Evolutionary conservation across 1,139 yeast genomes (phyloP).

Genomic region (Yamadazyma buinensis): DNA sequence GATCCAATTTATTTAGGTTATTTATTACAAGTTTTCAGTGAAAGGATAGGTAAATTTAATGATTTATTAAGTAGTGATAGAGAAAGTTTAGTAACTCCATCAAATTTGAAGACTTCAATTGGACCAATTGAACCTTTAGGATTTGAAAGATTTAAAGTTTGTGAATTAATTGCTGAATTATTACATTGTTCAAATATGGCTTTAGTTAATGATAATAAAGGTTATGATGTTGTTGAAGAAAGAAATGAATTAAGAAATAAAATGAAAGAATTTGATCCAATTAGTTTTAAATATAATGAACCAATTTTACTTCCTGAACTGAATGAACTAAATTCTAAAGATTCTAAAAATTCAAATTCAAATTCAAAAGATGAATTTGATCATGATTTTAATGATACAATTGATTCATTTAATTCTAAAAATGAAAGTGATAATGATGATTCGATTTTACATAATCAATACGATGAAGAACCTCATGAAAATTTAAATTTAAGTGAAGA

Average conservation of each 20-base stretch:
- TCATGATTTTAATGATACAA: conserved; percentile 34
- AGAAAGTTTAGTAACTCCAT: conserved; percentile 19
- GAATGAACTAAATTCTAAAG: conserved; percentile 4
- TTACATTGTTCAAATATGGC: conserved; percentile 98
- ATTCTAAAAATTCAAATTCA: background rate
- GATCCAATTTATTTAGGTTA: conserved; percentile 95
- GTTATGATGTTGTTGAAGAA: conserved; percentile 71
- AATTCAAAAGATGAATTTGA: conserved; percentile 12
- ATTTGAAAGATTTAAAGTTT: conserved; percentile 89
- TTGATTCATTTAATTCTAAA: conserved; percentile 44
- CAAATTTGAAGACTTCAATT: conserved; percentile 50
- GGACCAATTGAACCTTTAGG: conserved; percentile 80
- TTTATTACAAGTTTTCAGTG: conserved; percentile 74
- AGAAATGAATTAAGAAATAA: conserved; percentile 65
- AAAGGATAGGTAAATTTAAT: conserved; percentile 66
- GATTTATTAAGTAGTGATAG: conserved; percentile 25
- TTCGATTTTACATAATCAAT: conserved; percentile 22
- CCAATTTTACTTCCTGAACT: conserved; percentile 35
- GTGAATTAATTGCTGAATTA: conserved; percentile 91
- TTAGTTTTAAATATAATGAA: conserved; percentile 47
- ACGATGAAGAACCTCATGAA: conserved; percentile 37
- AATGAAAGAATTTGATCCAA: conserved; percentile 45
- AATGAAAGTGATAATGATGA: conserved; percentile 14
- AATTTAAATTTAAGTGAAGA: conserved; percentile 58
- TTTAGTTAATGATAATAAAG: conserved; percentile 77